phyloP scores from a whole-genome alignment of 2,329 filamentous ascomycete genomes.

The Exophiala alcalophila region DNA sequence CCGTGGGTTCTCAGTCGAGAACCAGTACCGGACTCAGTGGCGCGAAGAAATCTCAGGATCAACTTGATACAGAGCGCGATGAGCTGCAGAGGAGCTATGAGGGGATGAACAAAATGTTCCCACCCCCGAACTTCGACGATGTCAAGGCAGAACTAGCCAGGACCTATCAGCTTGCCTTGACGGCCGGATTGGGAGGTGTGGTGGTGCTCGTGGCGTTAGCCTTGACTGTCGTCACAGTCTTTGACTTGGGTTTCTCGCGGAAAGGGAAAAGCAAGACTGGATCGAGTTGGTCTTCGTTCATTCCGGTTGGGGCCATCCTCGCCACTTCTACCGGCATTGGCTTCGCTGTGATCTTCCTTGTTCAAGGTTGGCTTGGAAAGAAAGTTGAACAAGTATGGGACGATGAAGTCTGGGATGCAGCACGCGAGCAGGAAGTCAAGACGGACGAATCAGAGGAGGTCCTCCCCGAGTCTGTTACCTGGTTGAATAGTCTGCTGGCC shows the following conservation, averaged over 20 bases:
- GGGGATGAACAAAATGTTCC: constrained; percentile 52
- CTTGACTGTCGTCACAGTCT: constrained; percentile 10
- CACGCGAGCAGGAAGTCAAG: constrained; percentile 46
- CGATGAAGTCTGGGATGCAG: constrained; percentile 67
- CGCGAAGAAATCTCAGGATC: constrained; percentile 44
- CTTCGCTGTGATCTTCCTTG: constrained; percentile 39
- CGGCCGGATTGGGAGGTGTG: constrained; percentile 34
- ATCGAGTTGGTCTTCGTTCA: constrained; percentile 9
- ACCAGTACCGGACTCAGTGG: constrained; percentile 47
- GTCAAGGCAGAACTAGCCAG: constrained; percentile 44
- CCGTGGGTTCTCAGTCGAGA: constrained; percentile 39
- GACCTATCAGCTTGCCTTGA: constrained; percentile 47
- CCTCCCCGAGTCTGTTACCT: constrained; percentile 64
- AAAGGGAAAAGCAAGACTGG: too few species aligned
- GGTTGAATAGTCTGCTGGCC: constrained; percentile 67
- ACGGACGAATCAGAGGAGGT: constrained; percentile 34
- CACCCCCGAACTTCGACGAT: constrained; percentile 51
- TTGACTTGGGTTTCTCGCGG: constrained; percentile 8
- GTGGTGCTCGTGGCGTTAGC: constrained; percentile 22
- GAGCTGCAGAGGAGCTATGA: constrained; percentile 44
- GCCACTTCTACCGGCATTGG: constrained; percentile 28
- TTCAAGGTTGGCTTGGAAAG: constrained; percentile 60
- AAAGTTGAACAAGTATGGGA: constrained; percentile 63
- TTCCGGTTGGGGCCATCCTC: constrained; percentile 14
- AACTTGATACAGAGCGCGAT: constrained; percentile 44